Conservation (phyloP, 1,284 basidiomycete genomes). For the Rhodotorula sp. region DNA sequence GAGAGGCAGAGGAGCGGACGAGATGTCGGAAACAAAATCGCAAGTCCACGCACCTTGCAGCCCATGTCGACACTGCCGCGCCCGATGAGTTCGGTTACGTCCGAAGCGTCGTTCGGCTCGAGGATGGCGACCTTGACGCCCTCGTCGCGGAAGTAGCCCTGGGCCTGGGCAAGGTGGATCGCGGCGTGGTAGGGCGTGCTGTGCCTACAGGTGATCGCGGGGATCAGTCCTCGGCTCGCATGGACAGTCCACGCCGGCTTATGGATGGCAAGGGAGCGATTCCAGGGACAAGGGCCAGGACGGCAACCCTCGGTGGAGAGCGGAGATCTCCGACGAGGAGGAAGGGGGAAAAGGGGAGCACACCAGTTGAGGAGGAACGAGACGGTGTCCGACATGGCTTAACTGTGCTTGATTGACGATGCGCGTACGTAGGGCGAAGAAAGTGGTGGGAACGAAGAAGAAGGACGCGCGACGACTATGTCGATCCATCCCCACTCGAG, state of each 20-base stretch:
- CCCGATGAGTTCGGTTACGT: slow-evolving; percentile 52
- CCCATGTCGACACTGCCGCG: slow-evolving; percentile 52
- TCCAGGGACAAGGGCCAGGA: too few relatives aligned
- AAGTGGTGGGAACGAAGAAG: background rate
- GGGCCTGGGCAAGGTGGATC: slow-evolving; percentile 51
- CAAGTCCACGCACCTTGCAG: slow-evolving; percentile 44
- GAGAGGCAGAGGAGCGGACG: slow-evolving; percentile 7
- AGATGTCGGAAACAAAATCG: background rate
- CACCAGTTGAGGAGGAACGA: slow-evolving; percentile 29
- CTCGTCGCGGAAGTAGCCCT: slow-evolving; percentile 50
- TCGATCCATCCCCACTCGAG: background rate
- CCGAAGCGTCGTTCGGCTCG: slow-evolving; percentile 50
- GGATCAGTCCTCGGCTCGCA: background rate
- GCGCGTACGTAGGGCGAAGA: background rate
- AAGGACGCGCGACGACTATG: background rate
- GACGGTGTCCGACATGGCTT: slow-evolving; percentile 15
- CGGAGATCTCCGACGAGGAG: background rate
- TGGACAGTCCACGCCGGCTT: too few relatives aligned
- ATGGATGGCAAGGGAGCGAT: background rate
- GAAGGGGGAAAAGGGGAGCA: background rate
- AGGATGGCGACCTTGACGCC: slow-evolving; percentile 51
- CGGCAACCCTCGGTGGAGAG: too few relatives aligned
- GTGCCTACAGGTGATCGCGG: slow-evolving; percentile 34
- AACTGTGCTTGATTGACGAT: too few relatives aligned
- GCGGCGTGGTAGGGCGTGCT: slow-evolving; percentile 53